A percentile compares a stretch with the other conserved stretches of the same genome.
Evolutionary conservation across 2,329 filamentous ascomycete species (phyloP).

Genomic region (Colletotrichum lini): DNA sequence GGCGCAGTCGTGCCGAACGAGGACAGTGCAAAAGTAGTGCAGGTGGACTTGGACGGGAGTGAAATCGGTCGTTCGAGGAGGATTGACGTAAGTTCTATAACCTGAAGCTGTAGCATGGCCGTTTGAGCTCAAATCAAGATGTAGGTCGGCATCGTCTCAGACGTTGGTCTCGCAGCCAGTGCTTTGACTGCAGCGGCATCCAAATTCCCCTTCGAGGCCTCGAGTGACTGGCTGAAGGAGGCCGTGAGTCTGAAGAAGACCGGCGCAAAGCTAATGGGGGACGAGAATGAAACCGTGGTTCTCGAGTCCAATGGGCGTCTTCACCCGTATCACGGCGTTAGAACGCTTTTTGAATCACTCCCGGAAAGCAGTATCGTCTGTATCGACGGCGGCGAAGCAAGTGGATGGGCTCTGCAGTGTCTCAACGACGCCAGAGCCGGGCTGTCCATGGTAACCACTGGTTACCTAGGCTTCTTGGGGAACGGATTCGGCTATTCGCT

Average conservation of each 20-base stretch:
- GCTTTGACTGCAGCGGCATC: background rate
- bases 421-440: slow-evolving; percentile 13
- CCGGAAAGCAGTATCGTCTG: slow-evolving; percentile 23
- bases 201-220: background rate
- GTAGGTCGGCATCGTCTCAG: slow-evolving; percentile 21
- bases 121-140: background rate
- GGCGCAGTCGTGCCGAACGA: slow-evolving; percentile 24
- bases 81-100: slow-evolving; percentile 2
- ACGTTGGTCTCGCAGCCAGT: slow-evolving; percentile 14
- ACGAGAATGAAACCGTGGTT: slow-evolving; percentile 8
- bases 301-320: slow-evolving; percentile 5
- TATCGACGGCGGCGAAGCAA: slow-evolving; percentile 22
- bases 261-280: background rate
- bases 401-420: slow-evolving; percentile 27
- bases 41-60: slow-evolving; percentile 23
- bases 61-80: slow-evolving; percentile 30
- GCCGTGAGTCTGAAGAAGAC: slow-evolving; percentile 1
- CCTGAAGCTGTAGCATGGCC: background rate
- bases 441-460: slow-evolving; percentile 22
- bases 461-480: slow-evolving; percentile 20
- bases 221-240: slow-evolving; percentile 1
- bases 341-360: slow-evolving; percentile 1
- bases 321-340: slow-evolving; percentile 26
- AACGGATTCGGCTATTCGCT: slow-evolving; percentile 33
- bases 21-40: slow-evolving; percentile 16